Evolutionary conservation across 2,329 filamentous ascomycete species (phyloP).

Genomic region (Colletotrichum orbiculare): DNA sequence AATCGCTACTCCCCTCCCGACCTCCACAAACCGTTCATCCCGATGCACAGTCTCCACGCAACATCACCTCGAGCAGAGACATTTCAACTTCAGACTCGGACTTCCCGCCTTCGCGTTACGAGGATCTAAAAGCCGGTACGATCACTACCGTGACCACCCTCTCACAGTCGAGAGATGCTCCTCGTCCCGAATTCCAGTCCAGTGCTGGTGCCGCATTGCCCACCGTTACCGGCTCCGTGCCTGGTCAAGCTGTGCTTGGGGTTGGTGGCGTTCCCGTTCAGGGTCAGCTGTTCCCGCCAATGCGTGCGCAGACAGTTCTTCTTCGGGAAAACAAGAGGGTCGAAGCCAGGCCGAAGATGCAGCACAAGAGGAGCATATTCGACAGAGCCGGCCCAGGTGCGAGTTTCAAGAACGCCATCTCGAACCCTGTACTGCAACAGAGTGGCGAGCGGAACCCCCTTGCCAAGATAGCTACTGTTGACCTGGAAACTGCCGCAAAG

Average conservation of each 20-base stretch:
- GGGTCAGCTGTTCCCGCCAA: slow-evolving; percentile 55
- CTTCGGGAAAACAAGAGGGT: slow-evolving; percentile 36
- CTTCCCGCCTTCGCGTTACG: slow-evolving; percentile 58
- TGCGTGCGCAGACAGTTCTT: slow-evolving; percentile 45
- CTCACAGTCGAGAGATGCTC: slow-evolving; percentile 46
- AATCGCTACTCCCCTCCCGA: slow-evolving; percentile 45
- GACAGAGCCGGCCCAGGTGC: slow-evolving; percentile 40
- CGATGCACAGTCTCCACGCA: slow-evolving; percentile 51
- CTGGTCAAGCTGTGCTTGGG: slow-evolving; percentile 48
- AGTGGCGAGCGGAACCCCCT: slow-evolving; percentile 51
- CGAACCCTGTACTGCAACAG: slow-evolving; percentile 58
- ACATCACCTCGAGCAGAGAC: slow-evolving; percentile 48
- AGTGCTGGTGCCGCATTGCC: slow-evolving; percentile 47
- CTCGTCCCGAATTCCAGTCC: slow-evolving; percentile 36
- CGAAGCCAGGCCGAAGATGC: slow-evolving; percentile 35
- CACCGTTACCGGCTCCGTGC: slow-evolving; percentile 50
- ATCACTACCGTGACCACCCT: slow-evolving; percentile 51
- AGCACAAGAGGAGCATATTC: slow-evolving; percentile 44
- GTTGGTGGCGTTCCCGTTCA: slow-evolving; percentile 53
- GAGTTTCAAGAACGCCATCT: slow-evolving; percentile 57
- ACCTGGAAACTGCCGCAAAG: slow-evolving; percentile 59
- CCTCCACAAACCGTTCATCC: slow-evolving; percentile 45
- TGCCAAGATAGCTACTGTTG: slow-evolving; percentile 60
- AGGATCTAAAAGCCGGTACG: slow-evolving; percentile 59
- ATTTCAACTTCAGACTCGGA: slow-evolving; percentile 56